Conservation (phyloP, 208 protist species). For the Trypanosoma brucei region DNA sequence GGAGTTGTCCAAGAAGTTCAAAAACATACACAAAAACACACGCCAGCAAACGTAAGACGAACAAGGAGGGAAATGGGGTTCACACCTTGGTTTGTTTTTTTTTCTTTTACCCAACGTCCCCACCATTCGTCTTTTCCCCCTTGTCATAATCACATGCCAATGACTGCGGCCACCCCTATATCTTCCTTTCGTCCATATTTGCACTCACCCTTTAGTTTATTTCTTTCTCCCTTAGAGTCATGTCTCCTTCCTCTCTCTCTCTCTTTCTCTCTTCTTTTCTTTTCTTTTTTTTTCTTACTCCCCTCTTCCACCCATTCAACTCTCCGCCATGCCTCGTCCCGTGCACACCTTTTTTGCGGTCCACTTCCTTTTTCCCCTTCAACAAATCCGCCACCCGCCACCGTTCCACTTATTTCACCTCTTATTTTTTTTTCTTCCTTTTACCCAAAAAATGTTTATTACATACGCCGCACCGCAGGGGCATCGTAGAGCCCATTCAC, state of each 20-base stretch:
- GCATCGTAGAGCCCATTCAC: constrained; percentile 55
- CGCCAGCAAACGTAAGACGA: not conserved
- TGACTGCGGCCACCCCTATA: no score
- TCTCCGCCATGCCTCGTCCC: no score
- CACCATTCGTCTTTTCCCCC: not conserved
- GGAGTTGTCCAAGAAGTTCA: no score
- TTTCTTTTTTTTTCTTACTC: no score
- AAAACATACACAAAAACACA: no score
- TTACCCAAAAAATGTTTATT: not conserved
- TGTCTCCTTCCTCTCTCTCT: no score
- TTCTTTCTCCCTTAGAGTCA: no score
- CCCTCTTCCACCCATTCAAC: no score
- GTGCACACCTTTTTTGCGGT: no score
- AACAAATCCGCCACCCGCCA: not conserved
- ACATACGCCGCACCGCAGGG: constrained; percentile 14
- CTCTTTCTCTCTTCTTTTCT: no score
- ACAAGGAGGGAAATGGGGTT: not conserved
- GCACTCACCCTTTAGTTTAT: no score
- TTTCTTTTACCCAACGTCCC: not conserved
- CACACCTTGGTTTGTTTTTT: not conserved
- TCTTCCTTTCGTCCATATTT: no score
- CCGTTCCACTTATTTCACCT: not conserved
- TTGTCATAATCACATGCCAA: not conserved
- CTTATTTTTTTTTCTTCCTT: not conserved
- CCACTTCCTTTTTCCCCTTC: not conserved